Percentiles rank a stretch among this genome's conserved stretches.
These are phyloP conservation scores for Saturnispora serradocipensis DNA, from an alignment of 805 yeast species.

Conservation along the genomic window DNA sequence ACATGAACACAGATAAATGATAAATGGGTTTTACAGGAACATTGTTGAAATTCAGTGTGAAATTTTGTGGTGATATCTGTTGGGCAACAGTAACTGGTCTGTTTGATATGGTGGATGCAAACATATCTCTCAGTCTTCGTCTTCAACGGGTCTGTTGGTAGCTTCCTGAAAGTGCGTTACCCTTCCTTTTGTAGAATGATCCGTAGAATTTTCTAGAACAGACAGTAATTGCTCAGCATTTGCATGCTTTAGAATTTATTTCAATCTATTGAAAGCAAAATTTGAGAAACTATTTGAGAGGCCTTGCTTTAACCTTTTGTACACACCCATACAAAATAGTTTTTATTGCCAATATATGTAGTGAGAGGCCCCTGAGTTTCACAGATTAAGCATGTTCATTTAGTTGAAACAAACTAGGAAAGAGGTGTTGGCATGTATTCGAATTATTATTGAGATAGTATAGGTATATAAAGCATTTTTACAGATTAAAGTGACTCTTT, in stretches of 20 bases:
- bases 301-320: too few species aligned
- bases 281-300: neutral
- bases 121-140: slow-evolving; percentile 14
- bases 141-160: neutral
- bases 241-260: neutral
- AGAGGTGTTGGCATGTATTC: neutral
- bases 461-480: neutral
- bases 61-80: slow-evolving; percentile 63
- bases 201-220: slow-evolving; percentile 1
- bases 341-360: too few species aligned
- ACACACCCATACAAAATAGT: too few species aligned
- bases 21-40: slow-evolving; percentile 49
- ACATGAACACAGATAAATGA: slow-evolving; percentile 73
- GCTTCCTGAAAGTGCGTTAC: neutral
- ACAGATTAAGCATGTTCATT: too few species aligned
- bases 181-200: neutral
- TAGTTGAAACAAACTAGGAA: too few species aligned
- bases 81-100: slow-evolving; percentile 38
- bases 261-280: too few species aligned
- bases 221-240: neutral
- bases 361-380: too few species aligned
- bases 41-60: slow-evolving; percentile 51
- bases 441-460: neutral
- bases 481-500: slow-evolving; percentile 11
- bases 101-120: slow-evolving; percentile 28